Evolutionary conservation across 345 rosid genomes (phyloP).

Genomic region (Eucalyptus coolabah): DNA sequence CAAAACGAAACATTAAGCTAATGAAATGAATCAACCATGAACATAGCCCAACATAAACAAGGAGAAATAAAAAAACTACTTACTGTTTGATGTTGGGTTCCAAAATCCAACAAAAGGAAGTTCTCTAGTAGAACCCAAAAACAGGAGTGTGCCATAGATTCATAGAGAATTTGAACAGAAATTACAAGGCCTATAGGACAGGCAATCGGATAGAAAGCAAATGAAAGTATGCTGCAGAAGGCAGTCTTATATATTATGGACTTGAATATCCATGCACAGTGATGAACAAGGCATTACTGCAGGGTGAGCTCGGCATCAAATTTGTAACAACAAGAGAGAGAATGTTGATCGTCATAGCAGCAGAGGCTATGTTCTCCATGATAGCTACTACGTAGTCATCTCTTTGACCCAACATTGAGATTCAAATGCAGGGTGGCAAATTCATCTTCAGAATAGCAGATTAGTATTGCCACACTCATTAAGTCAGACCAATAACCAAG

Average conservation of each 20-base stretch:
- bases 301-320: too few relatives aligned
- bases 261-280: too few relatives aligned
- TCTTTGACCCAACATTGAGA: not conserved
- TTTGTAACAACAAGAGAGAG: not conserved
- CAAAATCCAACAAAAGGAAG: not conserved
- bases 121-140: not conserved
- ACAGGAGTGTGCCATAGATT: not conserved
- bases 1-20: too few relatives aligned
- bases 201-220: too few relatives aligned
- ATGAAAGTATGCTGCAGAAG: too few relatives aligned
- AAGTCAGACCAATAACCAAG: not conserved
- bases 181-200: too few relatives aligned
- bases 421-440: not conserved
- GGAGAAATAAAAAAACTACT: too few relatives aligned
- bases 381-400: not conserved
- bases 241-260: too few relatives aligned
- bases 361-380: not conserved
- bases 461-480: not conserved
- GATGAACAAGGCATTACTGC: not conserved
- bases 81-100: not conserved
- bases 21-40: too few relatives aligned
- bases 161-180: not conserved
- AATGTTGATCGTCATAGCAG: accelerated
- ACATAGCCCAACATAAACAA: too few relatives aligned
- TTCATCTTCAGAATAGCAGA: not conserved